Evolutionary conservation across 805 yeast genomes (phyloP).

Genomic region (Metschnikowia continentalis): DNA sequence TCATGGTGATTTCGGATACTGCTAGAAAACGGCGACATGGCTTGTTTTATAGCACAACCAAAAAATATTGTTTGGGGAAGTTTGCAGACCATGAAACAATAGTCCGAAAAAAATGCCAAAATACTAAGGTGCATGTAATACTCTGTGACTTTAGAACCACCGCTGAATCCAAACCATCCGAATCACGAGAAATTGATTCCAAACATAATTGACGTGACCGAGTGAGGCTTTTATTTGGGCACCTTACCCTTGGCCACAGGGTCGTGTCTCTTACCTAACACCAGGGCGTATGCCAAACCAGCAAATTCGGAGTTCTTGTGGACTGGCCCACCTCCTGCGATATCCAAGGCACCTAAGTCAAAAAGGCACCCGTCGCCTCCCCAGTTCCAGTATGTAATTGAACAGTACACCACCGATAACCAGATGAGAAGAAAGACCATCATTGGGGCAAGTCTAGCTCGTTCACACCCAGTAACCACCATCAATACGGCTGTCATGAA

Average conservation of each 20-base stretch:
- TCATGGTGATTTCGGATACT: too few relatives aligned
- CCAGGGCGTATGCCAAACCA: constrained; percentile 88
- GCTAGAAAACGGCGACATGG: too few relatives aligned
- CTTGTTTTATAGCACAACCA: too few relatives aligned
- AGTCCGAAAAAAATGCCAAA: too few relatives aligned
- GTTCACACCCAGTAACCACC: constrained; percentile 97
- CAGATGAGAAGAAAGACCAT: constrained; percentile 90
- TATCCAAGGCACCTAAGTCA: constrained; percentile 80
- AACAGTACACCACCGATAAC: constrained; percentile 94
- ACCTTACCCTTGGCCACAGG: constrained; percentile 62
- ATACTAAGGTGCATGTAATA: too few relatives aligned
- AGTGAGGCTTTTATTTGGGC: constrained; percentile 91
- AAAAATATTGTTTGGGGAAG: too few relatives aligned
- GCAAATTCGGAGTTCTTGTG: constrained; percentile 93
- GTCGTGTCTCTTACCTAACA: constrained; percentile 90
- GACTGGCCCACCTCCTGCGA: constrained; percentile 99
- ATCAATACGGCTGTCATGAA: constrained; percentile 86
- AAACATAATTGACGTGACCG: constrained; percentile 84
- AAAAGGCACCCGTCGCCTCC: constrained; percentile 88
- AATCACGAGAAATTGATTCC: constrained; percentile 96
- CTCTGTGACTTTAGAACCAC: constrained; percentile 56
- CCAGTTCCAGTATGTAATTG: constrained; percentile 98
- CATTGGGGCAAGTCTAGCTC: constrained; percentile 95
- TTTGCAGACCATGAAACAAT: too few relatives aligned
- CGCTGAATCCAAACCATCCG: constrained; percentile 99